Conservation (phyloP, 2,329 filamentous ascomycete species). For the Neopestalotiopsis rosae region DNA sequence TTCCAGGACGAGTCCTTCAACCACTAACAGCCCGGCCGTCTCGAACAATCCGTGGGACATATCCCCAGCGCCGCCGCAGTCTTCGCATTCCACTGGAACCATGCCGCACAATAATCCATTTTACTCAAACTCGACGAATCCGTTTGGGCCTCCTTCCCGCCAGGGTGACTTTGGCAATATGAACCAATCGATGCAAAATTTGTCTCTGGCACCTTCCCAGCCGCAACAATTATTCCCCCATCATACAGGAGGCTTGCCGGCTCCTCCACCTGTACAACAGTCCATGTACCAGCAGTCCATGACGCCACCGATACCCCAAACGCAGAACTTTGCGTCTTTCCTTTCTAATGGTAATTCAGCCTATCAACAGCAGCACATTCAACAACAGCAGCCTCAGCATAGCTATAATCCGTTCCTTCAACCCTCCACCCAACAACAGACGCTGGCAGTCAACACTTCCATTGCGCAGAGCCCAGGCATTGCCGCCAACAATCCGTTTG, state of each 20-base stretch:
- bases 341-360: conserved; percentile 49
- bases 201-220: conserved; percentile 65
- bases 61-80: conserved; percentile 60
- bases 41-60: conserved; percentile 74
- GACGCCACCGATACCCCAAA: conserved; percentile 48
- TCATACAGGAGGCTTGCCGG: conserved; percentile 68
- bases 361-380: conserved; percentile 36
- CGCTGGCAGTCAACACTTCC: conserved; percentile 34
- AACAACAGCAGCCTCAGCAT: conserved; percentile 40
- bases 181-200: conserved; percentile 74
- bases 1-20: conserved; percentile 34
- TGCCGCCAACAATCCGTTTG: conserved; percentile 36
- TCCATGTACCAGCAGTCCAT: conserved; percentile 49
- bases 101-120: conserved; percentile 64
- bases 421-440: conserved; percentile 37
- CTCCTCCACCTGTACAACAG: conserved; percentile 47
- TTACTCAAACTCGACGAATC: conserved; percentile 73
- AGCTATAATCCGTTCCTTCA: conserved; percentile 60
- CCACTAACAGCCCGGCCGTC: conserved; percentile 40
- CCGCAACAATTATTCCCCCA: conserved; percentile 68
- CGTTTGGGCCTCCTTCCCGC: conserved; percentile 63
- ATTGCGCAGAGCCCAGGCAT: conserved; percentile 31
- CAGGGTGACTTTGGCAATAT: conserved; percentile 49
- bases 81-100: conserved; percentile 68
- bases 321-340: conserved; percentile 45